phyloP scores from a whole-genome alignment of 495 filamentous ascomycete genomes.

The Hyaloscypha finlandica region DNA sequence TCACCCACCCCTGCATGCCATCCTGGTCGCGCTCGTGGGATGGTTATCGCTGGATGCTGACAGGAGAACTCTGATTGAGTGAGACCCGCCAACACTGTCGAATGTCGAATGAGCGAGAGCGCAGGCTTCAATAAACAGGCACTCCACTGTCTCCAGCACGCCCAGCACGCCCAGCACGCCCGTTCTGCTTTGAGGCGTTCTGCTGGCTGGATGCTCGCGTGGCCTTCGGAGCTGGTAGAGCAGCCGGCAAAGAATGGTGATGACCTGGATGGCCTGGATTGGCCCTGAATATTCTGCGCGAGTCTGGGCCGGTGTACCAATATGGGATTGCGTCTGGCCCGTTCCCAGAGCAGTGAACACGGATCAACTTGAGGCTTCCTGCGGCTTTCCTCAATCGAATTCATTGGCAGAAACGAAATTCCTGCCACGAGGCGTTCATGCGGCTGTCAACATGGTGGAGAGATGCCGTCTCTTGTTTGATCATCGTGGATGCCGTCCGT shows the following conservation, averaged over 20 bases:
- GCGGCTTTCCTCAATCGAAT: not conserved
- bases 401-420: not conserved
- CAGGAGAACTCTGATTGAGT: not conserved
- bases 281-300: not conserved
- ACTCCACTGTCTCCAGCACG: too few species aligned
- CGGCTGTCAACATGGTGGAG: conserved; percentile 17
- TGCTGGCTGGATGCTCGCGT: not conserved
- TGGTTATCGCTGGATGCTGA: conserved; percentile 14
- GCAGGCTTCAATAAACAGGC: not conserved
- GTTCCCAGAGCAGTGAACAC: not conserved
- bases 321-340: not conserved
- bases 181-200: not conserved
- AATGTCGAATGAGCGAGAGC: too few species aligned
- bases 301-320: not conserved
- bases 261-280: too few species aligned
- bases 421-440: conserved; percentile 25
- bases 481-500: not conserved
- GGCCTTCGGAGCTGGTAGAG: not conserved
- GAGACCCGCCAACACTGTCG: not conserved
- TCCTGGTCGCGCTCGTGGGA: conserved; percentile 9
- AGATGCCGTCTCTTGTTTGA: not conserved
- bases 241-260: not conserved
- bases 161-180: not conserved
- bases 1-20: conserved; percentile 23
- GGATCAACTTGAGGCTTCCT: not conserved